Conservation (phyloP, 192 early-diverging fungal genomes). For the Dimargaris xerosporica region DNA sequence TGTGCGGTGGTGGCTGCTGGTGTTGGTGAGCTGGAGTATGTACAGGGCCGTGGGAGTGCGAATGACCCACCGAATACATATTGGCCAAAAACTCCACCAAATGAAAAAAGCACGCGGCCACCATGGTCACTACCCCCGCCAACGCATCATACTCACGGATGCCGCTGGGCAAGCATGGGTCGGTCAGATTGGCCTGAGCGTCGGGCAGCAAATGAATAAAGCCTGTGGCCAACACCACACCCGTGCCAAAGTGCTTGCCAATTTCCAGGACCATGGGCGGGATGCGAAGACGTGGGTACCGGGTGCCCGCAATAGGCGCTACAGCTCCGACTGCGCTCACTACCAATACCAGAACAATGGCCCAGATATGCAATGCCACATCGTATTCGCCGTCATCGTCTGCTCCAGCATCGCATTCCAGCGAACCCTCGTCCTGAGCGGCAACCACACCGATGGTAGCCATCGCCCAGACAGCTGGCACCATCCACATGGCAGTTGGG, state of each 20-base stretch:
- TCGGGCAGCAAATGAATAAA: conserved; percentile 63
- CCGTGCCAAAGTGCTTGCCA: conserved; percentile 43
- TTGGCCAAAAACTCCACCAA: conserved; percentile 37
- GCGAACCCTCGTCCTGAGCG: background rate
- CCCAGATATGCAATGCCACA: conserved; percentile 27
- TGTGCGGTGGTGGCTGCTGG: background rate
- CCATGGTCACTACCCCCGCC: conserved; percentile 42
- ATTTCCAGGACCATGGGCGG: conserved; percentile 19
- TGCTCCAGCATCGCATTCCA: background rate
- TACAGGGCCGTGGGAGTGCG: background rate
- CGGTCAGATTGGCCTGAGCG: conserved; percentile 34
- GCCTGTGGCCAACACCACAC: conserved; percentile 57
- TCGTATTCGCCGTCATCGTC: background rate
- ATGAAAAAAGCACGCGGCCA: conserved; percentile 45
- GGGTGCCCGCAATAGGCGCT: conserved; percentile 27
- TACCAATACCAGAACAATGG: conserved; percentile 35
- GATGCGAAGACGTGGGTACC: conserved; percentile 16
- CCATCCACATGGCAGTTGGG: no score
- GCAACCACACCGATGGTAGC: background rate
- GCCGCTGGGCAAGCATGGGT: conserved; percentile 33
- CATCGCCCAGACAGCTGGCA: no score
- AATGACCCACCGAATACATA: background rate
- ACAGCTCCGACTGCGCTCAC: conserved; percentile 32
- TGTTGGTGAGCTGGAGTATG: background rate
- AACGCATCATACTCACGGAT: conserved; percentile 32